phyloP scores from a whole-genome alignment of 2,329 filamentous ascomycete species.

The Fusarium drepaniforme region DNA sequence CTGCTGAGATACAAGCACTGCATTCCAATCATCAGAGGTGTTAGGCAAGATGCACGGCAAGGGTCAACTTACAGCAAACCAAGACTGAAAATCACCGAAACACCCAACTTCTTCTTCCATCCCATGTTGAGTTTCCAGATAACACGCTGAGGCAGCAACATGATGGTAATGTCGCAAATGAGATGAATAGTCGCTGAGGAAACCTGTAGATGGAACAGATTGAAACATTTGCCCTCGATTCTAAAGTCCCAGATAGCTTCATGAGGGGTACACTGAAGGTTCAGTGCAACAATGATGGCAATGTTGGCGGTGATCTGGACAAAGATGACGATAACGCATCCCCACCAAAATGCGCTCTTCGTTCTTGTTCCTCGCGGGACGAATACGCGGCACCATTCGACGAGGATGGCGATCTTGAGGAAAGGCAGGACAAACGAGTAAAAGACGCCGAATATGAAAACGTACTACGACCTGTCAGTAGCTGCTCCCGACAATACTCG shows the following conservation, averaged over 20 bases:
- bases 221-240: background rate
- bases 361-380: conserved; percentile 36
- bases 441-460: conserved; percentile 50
- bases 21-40: background rate
- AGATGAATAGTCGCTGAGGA: conserved; percentile 10
- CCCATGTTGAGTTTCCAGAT: conserved; percentile 49
- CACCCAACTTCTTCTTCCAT: conserved; percentile 46
- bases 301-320: conserved; percentile 43
- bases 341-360: conserved; percentile 51
- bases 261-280: conserved; percentile 14
- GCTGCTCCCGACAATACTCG: background rate
- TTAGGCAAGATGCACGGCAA: background rate
- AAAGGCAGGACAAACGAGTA: conserved; percentile 53
- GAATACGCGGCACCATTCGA: conserved; percentile 58
- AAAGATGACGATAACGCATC: conserved; percentile 44
- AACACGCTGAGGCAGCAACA: conserved; percentile 46
- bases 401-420: conserved; percentile 55
- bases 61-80: conserved; percentile 8
- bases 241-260: conserved; percentile 14
- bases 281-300: conserved; percentile 8
- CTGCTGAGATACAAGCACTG: conserved; percentile 3
- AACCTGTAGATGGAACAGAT: conserved; percentile 4
- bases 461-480: conserved; percentile 41
- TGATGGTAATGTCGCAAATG: conserved; percentile 41
- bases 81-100: conserved; percentile 47